These are phyloP conservation scores for Penicillium verhagenii DNA, from an alignment of 495 filamentous ascomycete species.

Conservation along the genomic window DNA sequence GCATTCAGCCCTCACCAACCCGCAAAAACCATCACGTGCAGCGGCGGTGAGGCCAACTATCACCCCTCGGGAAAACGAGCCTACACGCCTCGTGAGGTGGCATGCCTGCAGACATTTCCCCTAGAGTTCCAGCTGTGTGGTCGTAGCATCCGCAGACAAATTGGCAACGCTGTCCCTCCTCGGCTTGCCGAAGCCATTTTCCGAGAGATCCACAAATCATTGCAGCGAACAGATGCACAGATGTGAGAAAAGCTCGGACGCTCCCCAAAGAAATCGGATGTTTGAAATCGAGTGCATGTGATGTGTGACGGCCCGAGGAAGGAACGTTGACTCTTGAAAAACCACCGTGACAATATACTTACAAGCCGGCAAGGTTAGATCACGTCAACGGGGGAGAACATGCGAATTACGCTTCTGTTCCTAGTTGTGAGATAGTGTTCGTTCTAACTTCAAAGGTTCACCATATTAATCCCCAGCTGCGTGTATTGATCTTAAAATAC, in stretches of 20 bases:
- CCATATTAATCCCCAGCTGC: no score
- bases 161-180: conserved; percentile 87
- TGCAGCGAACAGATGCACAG: conserved; percentile 57
- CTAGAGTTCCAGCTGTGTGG: conserved; percentile 56
- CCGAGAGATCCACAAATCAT: conserved; percentile 51
- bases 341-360: no score
- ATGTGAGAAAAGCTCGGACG: conserved; percentile 10
- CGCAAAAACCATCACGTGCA: conserved; percentile 65
- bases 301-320: no score
- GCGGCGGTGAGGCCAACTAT: conserved; percentile 62
- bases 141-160: conserved; percentile 58
- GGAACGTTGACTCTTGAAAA: no score
- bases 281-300: background rate
- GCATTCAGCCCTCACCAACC: conserved; percentile 50
- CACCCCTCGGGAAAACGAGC: conserved; percentile 68
- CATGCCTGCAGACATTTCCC: conserved; percentile 76
- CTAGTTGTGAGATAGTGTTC: no score
- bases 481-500: no score
- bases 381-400: no score
- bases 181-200: conserved; percentile 59
- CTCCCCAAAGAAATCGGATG: no score
- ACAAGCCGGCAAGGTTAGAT: no score
- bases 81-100: conserved; percentile 72
- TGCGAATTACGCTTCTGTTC: no score
- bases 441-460: no score